Evolutionary conservation across 2,329 filamentous ascomycete species (phyloP), one percentile per base, ranked within the genome.

Genomic region (Verticillium dahliae): DNA sequence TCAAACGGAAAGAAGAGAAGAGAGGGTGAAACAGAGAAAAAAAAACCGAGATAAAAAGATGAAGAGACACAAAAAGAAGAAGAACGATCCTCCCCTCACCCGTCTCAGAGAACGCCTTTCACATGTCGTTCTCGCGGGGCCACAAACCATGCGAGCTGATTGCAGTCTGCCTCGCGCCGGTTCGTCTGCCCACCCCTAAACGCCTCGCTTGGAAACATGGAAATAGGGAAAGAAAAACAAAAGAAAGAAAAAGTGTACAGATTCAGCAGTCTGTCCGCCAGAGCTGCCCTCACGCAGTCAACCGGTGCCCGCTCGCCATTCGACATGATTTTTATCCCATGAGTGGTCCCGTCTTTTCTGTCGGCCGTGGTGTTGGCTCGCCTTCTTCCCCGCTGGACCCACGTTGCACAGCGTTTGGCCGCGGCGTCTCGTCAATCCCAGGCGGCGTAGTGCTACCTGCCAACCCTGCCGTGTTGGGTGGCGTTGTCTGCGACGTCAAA

Each of bases 361-460:
- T 60, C 4, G 76, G 72, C 34, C 75, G 72, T 57, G 79, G 78
- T 3, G 78, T 81, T 13, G 74, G 71, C 60, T 80, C 75, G 34
- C 79, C 74, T 13, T 72, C 69, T 55, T 61, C 41, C n/a, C 65
- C 66, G 15, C 63, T 66, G 6, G 65, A 63, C 39, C 63, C 60
- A 55, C 67, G 62, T 35, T 63, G 59, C 18, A 64, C 61, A 18
- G 66, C 61, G 4, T 67, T 59, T 39, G 78, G 77, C 57, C 77
- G 77, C 27, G 80, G 80, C 33, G 80, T 82, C 56, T 76, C 76
- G 39, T 81, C 78, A 45, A 74, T 67, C 54, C 70, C 68, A 14
- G 62, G 61, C 10, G 45, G 55, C 13, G 61, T 66, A 50, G 66
- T 65, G 35, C 60, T 62, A 58, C 66, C 65, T 37, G 66, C 60